A percentile compares a stretch with the other conserved stretches of the same genome.
Conservation (phyloP, 2,329 filamentous ascomycete genomes). For the Colletotrichum destructivum region DNA sequence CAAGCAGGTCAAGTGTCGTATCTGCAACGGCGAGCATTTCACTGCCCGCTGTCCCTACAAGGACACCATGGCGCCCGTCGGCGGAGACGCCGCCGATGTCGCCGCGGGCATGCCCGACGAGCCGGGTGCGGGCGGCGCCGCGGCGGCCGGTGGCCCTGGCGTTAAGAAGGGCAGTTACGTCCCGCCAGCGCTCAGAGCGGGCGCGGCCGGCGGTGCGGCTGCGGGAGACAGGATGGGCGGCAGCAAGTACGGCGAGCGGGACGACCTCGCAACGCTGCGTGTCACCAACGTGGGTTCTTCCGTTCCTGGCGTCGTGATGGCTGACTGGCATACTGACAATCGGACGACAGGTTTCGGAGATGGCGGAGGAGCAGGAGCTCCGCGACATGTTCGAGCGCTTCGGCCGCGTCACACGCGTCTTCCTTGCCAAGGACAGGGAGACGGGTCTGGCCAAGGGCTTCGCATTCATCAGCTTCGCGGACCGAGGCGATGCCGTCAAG, state of each 20-base stretch:
- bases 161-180: conserved; percentile 90
- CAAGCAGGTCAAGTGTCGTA: conserved; percentile 99
- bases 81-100: conserved; percentile 69
- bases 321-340: conserved; percentile 46
- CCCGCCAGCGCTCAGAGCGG: conserved; percentile 90
- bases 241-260: conserved; percentile 88
- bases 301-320: conserved; percentile 20
- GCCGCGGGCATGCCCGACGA: conserved; percentile 71
- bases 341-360: conserved; percentile 83
- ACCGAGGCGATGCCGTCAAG: conserved; percentile 89
- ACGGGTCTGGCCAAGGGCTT: conserved; percentile 98
- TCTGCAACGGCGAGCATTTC: conserved; percentile 99
- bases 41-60: conserved; percentile 99
- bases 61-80: conserved; percentile 96
- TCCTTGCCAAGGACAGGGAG: conserved; percentile 97
- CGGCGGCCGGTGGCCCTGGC: conserved; percentile 58
- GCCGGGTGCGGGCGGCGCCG: conserved; percentile 56
- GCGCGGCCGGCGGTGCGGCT: conserved; percentile 66
- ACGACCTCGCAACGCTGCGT: conserved; percentile 95
- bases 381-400: conserved; percentile 99
- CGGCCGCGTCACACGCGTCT: conserved; percentile 96
- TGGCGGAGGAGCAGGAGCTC: conserved; percentile 95
- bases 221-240: conserved; percentile 88
- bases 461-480: conserved; percentile 97
- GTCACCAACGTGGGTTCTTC: conserved; percentile 89